Evolutionary conservation across 2,329 filamentous ascomycete species (phyloP).

Genomic region (Myriosclerotinia duriaeana): DNA sequence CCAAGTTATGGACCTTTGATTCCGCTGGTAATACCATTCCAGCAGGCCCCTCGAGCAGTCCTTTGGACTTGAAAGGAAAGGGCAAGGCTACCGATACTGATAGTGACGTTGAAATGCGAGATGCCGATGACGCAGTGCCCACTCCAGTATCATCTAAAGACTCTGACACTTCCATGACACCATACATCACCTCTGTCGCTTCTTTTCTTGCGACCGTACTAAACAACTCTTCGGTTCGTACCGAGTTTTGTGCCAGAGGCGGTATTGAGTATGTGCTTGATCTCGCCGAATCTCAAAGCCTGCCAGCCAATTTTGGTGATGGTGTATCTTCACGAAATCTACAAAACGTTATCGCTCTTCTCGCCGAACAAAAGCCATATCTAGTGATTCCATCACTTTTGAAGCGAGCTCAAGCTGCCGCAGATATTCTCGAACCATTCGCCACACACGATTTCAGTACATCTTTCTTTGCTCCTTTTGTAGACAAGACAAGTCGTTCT

Average conservation of each 20-base stretch:
- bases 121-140: conserved; percentile 43
- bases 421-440: conserved; percentile 68
- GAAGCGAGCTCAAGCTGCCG: conserved; percentile 66
- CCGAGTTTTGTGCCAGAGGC: conserved; percentile 71
- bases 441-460: conserved; percentile 49
- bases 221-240: conserved; percentile 37
- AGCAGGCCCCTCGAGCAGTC: conserved; percentile 46
- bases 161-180: conserved; percentile 36
- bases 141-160: conserved; percentile 27
- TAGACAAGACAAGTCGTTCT: conserved; percentile 47
- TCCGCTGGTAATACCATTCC: conserved; percentile 58
- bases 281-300: conserved; percentile 76
- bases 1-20: conserved; percentile 69
- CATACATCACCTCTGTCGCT: conserved; percentile 71
- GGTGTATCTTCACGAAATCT: conserved; percentile 67
- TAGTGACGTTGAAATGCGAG: conserved; percentile 66
- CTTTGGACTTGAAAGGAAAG: conserved; percentile 44
- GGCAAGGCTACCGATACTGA: conserved; percentile 46
- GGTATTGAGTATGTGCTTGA: conserved; percentile 84
- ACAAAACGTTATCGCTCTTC: conserved; percentile 69
- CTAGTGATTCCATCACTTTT: conserved; percentile 80
- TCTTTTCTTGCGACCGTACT: conserved; percentile 63
- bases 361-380: conserved; percentile 79
- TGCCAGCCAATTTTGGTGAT: conserved; percentile 72
- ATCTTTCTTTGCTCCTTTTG: conserved; percentile 70